These are phyloP conservation scores for Pontederia crassipes DNA, from an alignment of 176 grass and related monocot species.

Conservation along the genomic window DNA sequence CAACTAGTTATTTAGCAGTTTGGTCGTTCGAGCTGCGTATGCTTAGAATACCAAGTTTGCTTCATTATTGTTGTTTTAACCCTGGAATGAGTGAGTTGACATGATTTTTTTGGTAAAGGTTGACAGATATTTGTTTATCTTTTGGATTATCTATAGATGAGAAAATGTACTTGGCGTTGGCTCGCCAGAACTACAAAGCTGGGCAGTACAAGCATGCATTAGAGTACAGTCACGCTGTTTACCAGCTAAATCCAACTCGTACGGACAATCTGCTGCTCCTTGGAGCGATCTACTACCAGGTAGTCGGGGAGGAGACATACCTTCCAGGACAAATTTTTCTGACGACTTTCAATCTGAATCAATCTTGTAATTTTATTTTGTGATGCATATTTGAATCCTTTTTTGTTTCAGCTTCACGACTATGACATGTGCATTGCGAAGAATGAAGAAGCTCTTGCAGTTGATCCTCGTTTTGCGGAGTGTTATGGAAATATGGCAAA, in stretches of 20 bases:
- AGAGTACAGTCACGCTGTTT: slow-evolving; percentile 29
- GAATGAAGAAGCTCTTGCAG: slow-evolving; percentile 10
- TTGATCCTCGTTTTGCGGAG: slow-evolving; percentile 13
- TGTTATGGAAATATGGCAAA: slow-evolving; percentile 22
- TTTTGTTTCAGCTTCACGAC: slow-evolving; percentile 7
- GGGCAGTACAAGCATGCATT: slow-evolving; percentile 34
- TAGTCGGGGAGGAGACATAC: not conserved
- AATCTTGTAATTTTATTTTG: not conserved
- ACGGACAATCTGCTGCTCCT: slow-evolving; percentile 40
- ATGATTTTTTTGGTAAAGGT: too few relatives aligned
- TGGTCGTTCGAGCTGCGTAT: too few relatives aligned
- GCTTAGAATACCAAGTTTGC: too few relatives aligned
- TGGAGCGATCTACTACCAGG: slow-evolving; percentile 37
- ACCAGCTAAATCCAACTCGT: slow-evolving; percentile 20
- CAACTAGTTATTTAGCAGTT: too few relatives aligned
- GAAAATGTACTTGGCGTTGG: slow-evolving; percentile 11
- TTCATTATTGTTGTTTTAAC: too few relatives aligned
- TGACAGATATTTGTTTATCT: too few relatives aligned
- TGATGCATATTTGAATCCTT: not conserved
- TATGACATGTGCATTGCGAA: slow-evolving; percentile 12
- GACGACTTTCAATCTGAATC: not conserved
- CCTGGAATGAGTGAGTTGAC: not conserved
- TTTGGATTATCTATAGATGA: slow-evolving; percentile 14
- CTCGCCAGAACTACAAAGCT: slow-evolving; percentile 27
- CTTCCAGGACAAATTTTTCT: too few relatives aligned